A percentile compares a stretch with the other conserved stretches of the same genome.
Evolutionary conservation across 2,329 filamentous ascomycete species (phyloP).

Genomic region (Alternaria postmessia): DNA sequence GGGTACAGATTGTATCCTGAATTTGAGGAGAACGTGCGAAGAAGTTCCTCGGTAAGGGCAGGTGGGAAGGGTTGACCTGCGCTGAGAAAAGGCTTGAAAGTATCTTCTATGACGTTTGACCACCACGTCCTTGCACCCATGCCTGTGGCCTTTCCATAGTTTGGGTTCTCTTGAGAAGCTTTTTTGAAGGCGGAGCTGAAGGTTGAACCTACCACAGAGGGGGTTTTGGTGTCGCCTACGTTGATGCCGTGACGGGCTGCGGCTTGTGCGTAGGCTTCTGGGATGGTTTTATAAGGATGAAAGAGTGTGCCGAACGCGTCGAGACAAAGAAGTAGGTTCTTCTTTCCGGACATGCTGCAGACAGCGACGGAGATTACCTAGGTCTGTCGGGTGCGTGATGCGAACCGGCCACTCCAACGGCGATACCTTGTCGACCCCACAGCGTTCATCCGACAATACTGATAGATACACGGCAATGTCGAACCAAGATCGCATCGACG

Average conservation of each 20-base stretch:
- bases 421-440: not conserved
- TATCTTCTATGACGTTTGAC: constrained; percentile 66
- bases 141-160: constrained; percentile 64
- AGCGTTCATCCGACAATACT: not conserved
- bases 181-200: constrained; percentile 58
- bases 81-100: constrained; percentile 46
- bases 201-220: constrained; percentile 36
- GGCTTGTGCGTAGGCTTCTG: constrained; percentile 62
- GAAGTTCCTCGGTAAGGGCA: constrained; percentile 58
- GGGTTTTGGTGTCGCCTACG: constrained; percentile 49
- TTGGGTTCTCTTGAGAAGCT: constrained; percentile 60
- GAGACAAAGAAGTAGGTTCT: constrained; percentile 66
- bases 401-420: not conserved
- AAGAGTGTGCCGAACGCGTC: constrained; percentile 74
- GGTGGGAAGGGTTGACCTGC: constrained; percentile 51
- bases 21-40: constrained; percentile 62
- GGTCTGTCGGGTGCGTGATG: not conserved
- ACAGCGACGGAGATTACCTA: constrained; percentile 5
- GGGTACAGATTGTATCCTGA: constrained; percentile 62
- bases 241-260: constrained; percentile 61
- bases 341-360: constrained; percentile 29
- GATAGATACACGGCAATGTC: not conserved
- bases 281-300: constrained; percentile 59
- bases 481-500: not conserved
- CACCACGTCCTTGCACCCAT: constrained; percentile 66